These are phyloP conservation scores for Ogataea nakhonphanomensis DNA, from an alignment of 805 yeast genomes.

Conservation along the genomic window DNA sequence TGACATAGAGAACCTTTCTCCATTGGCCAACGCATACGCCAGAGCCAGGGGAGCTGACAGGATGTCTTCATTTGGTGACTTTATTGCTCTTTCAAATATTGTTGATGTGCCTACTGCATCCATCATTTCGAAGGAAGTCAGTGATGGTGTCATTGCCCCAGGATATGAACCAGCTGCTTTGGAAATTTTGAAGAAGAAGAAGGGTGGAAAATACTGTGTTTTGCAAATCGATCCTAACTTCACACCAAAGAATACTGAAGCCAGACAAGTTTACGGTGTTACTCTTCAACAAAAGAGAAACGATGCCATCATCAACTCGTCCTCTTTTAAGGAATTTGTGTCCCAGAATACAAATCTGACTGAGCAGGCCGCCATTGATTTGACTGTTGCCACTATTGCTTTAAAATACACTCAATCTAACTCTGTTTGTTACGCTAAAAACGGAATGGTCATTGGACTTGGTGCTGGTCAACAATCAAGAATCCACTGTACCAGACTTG, in stretches of 20 bases:
- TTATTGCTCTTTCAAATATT: conserved; percentile 93
- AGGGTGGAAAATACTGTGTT: conserved; percentile 96
- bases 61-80: conserved; percentile 99
- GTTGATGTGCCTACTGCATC: conserved; percentile 96
- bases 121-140: conserved; percentile 94
- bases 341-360: conserved; percentile 82
- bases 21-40: conserved; percentile 96
- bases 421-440: conserved; percentile 97
- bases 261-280: conserved; percentile 95
- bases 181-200: conserved; percentile 83
- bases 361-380: conserved; percentile 88
- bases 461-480: conserved; percentile 99
- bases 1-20: conserved; percentile 92
- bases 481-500: conserved; percentile 98
- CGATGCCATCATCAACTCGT: conserved; percentile 90
- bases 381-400: conserved; percentile 96
- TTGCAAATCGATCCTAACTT: conserved; percentile 94
- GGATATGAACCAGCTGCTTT: conserved; percentile 92
- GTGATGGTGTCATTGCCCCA: conserved; percentile 99
- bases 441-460: conserved; percentile 98
- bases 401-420: conserved; percentile 97
- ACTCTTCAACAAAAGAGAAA: conserved; percentile 95
- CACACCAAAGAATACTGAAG: conserved; percentile 76
- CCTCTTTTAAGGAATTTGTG: conserved; percentile 88
- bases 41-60: conserved; percentile 99